A percentile compares a stretch with the other conserved stretches of the same genome.
phyloP scores from a whole-genome alignment of 176 grass and related monocot species.

The maize (Zea mays) region Zm-B73-REFERENCE-NAM-5.0 NC_050100.1:60016501-60017000 shows the following conservation, averaged over 20 bases:
- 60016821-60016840: background rate
- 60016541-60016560: constrained; percentile 51
- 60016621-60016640: background rate
- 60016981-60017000: background rate
- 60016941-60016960: background rate
- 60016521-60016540: constrained; percentile 39
- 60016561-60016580: constrained; percentile 31
- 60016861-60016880: constrained; percentile 18
- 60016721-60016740: constrained; percentile 1
- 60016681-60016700: background rate
- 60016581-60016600: constrained; percentile 4
- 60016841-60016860: background rate
- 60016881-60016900: background rate
- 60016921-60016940: background rate
- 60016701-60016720: background rate
- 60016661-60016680: background rate
- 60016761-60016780: constrained; percentile 13
- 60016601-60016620: too few species aligned
- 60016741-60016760: background rate
- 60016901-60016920: background rate
- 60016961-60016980: background rate
- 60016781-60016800: background rate
- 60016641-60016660: background rate
- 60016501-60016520: constrained; percentile 50
- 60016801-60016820: background rate